Percentiles rank a stretch among this genome's conserved stretches.
phyloP scores from a whole-genome alignment of 257 asterid species.

The Sherardia arvensis region DNA sequence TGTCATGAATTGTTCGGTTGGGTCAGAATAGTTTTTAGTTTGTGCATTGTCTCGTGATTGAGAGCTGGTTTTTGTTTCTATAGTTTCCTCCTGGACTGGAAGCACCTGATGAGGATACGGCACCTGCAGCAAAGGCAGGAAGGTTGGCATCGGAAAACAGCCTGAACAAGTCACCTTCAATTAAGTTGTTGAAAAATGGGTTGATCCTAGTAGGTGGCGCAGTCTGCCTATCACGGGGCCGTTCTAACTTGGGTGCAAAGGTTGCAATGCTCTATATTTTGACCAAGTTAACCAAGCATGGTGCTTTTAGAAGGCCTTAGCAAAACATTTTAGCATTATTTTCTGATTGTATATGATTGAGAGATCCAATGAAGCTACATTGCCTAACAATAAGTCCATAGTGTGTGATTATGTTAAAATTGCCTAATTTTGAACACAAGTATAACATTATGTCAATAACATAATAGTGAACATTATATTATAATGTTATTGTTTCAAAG shows the following conservation, averaged over 20 bases:
- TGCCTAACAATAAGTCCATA: too few relatives aligned
- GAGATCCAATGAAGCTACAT: too few relatives aligned
- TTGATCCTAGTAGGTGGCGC: conserved; percentile 65
- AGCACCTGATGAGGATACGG: conserved; percentile 21
- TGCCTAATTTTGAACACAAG: too few relatives aligned
- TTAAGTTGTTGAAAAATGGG: conserved; percentile 46
- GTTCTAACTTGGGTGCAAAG: conserved; percentile 69
- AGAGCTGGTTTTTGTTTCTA: not conserved
- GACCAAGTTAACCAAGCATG: conserved; percentile 50
- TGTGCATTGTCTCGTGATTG: too few relatives aligned
- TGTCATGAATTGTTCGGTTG: not conserved
- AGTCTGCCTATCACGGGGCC: conserved; percentile 63
- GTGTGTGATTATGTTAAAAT: too few relatives aligned
- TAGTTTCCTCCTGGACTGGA: conserved; percentile 67
- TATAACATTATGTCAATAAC: too few relatives aligned
- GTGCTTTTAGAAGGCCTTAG: conserved; percentile 16
- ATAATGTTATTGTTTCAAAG: too few relatives aligned
- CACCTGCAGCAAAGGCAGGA: conserved; percentile 13
- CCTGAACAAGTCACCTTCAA: conserved; percentile 39
- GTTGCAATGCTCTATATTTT: conserved; percentile 73
- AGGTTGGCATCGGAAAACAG: conserved; percentile 24
- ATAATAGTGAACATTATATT: too few relatives aligned
- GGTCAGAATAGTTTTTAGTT: not conserved
- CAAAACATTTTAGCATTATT: not conserved
- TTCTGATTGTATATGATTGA: too few relatives aligned